Percentiles rank a stretch among this genome's conserved stretches.
Conservation (phyloP, 306 rosid genomes). For the Corylus americana region DNA sequence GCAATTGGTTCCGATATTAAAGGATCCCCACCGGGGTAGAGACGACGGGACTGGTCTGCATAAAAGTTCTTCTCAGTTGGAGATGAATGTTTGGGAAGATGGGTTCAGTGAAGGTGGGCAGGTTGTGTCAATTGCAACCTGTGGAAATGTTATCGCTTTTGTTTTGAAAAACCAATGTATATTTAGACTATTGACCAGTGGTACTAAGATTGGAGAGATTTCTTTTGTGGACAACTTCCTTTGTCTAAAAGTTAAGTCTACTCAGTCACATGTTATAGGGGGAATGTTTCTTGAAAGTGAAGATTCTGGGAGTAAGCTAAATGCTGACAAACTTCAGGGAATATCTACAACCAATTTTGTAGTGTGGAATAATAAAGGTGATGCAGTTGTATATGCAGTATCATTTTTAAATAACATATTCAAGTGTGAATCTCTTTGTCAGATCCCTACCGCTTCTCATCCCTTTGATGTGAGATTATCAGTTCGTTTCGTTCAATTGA, state of each 20-base stretch:
- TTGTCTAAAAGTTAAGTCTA: constrained; percentile 35
- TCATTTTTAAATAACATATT: constrained; percentile 55
- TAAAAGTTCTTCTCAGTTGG: constrained; percentile 41
- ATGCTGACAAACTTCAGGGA: constrained; percentile 32
- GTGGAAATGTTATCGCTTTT: constrained; percentile 52
- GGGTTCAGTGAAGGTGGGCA: constrained; percentile 48
- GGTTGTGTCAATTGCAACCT: constrained; percentile 47
- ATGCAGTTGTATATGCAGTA: constrained; percentile 53
- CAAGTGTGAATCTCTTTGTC: constrained; percentile 54
- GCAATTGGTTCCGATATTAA: constrained; percentile 52
- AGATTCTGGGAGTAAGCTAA: constrained; percentile 27
- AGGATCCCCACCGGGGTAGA: constrained; percentile 44
- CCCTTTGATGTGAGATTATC: constrained; percentile 47
- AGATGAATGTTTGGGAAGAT: constrained; percentile 49
- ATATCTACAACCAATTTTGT: constrained; percentile 38
- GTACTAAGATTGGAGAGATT: constrained; percentile 62
- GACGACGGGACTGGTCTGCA: constrained; percentile 44
- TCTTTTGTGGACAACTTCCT: constrained; percentile 45
- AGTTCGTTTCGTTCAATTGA: constrained; percentile 50
- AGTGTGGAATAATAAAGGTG: constrained; percentile 76
- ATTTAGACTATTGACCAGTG: constrained; percentile 55
- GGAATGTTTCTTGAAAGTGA: constrained; percentile 64
- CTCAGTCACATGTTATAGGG: constrained; percentile 49
- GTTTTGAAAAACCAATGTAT: constrained; percentile 55
- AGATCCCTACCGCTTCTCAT: constrained; percentile 61